Evolutionary conservation across 148 eudicot species (phyloP).

Genomic region (Chenopodium album): DNA sequence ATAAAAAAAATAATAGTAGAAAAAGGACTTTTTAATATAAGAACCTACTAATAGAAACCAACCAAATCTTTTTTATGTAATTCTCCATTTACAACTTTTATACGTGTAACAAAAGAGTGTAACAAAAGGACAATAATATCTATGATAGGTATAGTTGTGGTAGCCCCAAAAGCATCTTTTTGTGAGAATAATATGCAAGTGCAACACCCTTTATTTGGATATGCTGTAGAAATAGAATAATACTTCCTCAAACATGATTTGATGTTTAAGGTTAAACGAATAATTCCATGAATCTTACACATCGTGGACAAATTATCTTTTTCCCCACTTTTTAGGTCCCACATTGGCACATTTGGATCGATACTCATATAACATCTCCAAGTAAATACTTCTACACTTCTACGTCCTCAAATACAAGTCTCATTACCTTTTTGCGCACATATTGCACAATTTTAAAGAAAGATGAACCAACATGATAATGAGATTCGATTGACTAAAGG

Average conservation of each 20-base stretch:
- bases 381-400: background rate
- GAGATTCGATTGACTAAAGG: too few relatives aligned
- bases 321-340: background rate
- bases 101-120: background rate
- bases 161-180: slow-evolving; percentile 10
- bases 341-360: background rate
- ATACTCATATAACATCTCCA: background rate
- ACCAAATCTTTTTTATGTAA: too few relatives aligned
- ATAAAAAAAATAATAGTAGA: too few relatives aligned
- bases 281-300: background rate
- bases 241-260: background rate
- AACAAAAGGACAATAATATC: background rate
- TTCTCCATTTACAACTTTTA: too few relatives aligned
- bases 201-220: background rate
- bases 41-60: background rate
- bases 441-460: too few relatives aligned
- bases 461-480: too few relatives aligned
- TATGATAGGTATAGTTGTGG: background rate
- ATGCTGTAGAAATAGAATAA: slow-evolving; percentile 13
- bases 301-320: background rate
- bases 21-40: background rate
- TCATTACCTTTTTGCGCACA: too few relatives aligned
- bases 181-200: background rate
- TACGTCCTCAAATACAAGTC: too few relatives aligned
- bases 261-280: background rate